Conservation (phyloP, 257 asterid species). For the Solanum neorickii region DNA sequence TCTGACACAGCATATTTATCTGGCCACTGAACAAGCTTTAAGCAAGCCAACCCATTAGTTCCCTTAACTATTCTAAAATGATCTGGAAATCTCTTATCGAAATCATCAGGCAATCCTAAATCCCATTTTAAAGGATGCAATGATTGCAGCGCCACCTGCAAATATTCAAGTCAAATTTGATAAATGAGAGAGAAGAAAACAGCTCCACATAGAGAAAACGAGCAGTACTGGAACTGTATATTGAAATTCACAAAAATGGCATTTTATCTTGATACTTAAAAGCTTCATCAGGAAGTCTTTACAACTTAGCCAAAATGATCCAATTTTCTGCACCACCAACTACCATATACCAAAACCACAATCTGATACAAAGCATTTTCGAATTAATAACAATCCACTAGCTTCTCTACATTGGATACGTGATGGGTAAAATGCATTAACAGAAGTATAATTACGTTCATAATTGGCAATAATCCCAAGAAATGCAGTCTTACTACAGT, state of each 20-base stretch:
- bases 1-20: slow-evolving; percentile 61
- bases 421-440: not conserved
- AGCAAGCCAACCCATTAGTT: slow-evolving; percentile 40
- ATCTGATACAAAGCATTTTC: not conserved
- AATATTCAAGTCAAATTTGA: not conserved
- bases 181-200: not conserved
- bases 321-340: not conserved
- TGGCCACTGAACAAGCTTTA: slow-evolving; percentile 61
- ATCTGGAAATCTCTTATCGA: slow-evolving; percentile 49
- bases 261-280: not conserved
- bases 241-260: not conserved
- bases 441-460: not conserved
- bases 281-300: not conserved
- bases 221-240: not conserved
- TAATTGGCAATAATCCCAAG: not conserved
- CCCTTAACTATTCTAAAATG: slow-evolving; percentile 59
- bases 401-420: not conserved
- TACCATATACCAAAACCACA: not conserved
- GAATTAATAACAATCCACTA: not conserved
- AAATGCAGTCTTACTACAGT: not conserved
- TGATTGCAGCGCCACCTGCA: slow-evolving; percentile 60
- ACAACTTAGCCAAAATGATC: not conserved
- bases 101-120: slow-evolving; percentile 81
- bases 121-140: slow-evolving; percentile 85
- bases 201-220: not conserved